phyloP scores from a whole-genome alignment of 164 flowering plant species.

The Aristolochia contorta region DNA sequence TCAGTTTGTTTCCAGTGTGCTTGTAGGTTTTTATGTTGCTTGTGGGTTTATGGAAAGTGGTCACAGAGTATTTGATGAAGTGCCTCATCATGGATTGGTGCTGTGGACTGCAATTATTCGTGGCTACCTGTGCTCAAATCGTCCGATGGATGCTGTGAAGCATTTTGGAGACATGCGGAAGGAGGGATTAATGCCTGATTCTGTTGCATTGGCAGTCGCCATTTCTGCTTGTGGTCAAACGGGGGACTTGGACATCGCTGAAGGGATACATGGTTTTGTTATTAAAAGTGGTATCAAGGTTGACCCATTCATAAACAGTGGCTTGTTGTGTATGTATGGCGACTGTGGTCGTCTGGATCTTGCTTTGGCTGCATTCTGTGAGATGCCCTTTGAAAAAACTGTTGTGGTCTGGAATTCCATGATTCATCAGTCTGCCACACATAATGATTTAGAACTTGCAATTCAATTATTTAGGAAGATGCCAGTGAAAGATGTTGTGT shows the following conservation, averaged over 20 bases:
- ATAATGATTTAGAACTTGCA: constrained; percentile 11
- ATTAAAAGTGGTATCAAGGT: constrained; percentile 18
- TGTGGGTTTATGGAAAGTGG: constrained; percentile 9
- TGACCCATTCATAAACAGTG: constrained; percentile 20
- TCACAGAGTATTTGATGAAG: constrained; percentile 21
- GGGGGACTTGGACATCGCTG: constrained; percentile 10
- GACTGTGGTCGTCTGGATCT: constrained; percentile 19
- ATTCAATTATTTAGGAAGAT: constrained; percentile 11
- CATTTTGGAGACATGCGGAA: constrained; percentile 17
- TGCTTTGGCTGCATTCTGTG: constrained; percentile 11
- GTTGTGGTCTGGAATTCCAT: constrained; percentile 23
- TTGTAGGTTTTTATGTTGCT: constrained; percentile 13
- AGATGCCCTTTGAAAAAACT: constrained; percentile 12
- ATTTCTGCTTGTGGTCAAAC: constrained; percentile 20
- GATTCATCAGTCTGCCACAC: constrained; percentile 21
- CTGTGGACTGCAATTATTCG: constrained; percentile 21
- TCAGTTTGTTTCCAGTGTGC: constrained; percentile 17
- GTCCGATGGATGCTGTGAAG: constrained; percentile 15
- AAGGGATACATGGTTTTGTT: constrained; percentile 21
- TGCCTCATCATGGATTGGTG: constrained; percentile 16
- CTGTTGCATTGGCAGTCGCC: constrained; percentile 18
- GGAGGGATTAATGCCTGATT: constrained; percentile 17
- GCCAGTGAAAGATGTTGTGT: constrained; percentile 15
- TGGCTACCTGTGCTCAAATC: constrained; percentile 14
- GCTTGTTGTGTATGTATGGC: constrained; percentile 20